Conservation (phyloP, 1,284 basidiomycete species). For the Acaromyces ingoldii region DNA sequence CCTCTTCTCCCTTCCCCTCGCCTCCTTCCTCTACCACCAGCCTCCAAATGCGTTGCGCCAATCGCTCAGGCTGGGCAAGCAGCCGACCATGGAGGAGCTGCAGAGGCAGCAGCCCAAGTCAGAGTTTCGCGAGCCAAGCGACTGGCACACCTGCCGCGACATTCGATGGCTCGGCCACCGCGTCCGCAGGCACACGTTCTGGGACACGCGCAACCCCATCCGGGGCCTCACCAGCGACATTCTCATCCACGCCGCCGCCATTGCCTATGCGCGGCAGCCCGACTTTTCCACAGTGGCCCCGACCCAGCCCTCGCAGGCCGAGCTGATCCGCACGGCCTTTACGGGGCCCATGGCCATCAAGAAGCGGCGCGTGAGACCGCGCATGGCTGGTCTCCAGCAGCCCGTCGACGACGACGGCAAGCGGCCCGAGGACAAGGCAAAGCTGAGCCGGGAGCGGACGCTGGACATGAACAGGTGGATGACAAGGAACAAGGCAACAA, state of each 20-base stretch:
- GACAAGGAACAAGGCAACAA: no score
- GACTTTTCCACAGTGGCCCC: conserved; percentile 16
- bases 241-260: conserved; percentile 31
- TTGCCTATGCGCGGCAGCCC: conserved; percentile 27
- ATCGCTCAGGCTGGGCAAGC: conserved; percentile 17
- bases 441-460: no score
- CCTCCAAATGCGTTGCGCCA: conserved; percentile 19
- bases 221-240: conserved; percentile 44
- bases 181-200: conserved; percentile 40
- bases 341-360: conserved; percentile 27
- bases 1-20: conserved; percentile 39
- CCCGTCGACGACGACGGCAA: conserved; percentile 10
- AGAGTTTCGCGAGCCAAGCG: conserved; percentile 31
- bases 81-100: conserved; percentile 17
- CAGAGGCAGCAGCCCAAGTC: conserved; percentile 27
- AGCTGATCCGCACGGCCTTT: conserved; percentile 36
- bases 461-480: no score
- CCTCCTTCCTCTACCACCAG: conserved; percentile 35
- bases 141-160: conserved; percentile 46
- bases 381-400: conserved; percentile 22
- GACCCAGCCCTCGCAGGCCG: conserved; percentile 25
- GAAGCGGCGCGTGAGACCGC: conserved; percentile 35
- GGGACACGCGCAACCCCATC: conserved; percentile 44
- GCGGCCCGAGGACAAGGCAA: neutral
- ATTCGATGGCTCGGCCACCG: conserved; percentile 37